These are phyloP conservation scores for Papiliotrema fonsecae DNA, from an alignment of 1,284 basidiomycete genomes.

Conservation along the genomic window DNA sequence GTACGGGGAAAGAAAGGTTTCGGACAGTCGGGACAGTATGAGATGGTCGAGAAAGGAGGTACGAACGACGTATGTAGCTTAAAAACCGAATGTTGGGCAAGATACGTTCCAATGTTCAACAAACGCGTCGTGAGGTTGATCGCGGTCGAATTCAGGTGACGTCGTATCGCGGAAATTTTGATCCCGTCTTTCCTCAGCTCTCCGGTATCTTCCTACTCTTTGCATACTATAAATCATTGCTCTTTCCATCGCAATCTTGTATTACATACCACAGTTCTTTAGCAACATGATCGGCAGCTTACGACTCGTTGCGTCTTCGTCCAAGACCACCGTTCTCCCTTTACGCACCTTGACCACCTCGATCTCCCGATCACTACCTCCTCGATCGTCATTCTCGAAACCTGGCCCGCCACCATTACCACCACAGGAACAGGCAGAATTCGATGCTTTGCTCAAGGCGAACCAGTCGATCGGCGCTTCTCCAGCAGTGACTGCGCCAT, in stretches of 20 bases:
- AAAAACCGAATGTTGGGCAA: background rate
- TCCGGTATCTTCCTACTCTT: background rate
- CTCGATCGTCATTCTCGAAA: slow-evolving; percentile 23
- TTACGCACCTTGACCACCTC: background rate
- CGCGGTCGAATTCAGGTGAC: no score
- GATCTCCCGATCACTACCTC: background rate
- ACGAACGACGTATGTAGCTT: background rate
- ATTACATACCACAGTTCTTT: background rate
- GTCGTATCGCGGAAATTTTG: background rate
- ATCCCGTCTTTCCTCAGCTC: background rate
- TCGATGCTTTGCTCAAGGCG: slow-evolving; percentile 43
- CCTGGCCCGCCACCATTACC: slow-evolving; percentile 46
- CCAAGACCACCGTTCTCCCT: background rate
- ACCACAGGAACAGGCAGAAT: slow-evolving; percentile 46
- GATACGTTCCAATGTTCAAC: background rate
- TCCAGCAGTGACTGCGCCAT: slow-evolving; percentile 17
- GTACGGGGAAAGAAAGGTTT: background rate
- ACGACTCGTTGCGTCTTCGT: background rate
- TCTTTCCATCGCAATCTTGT: background rate
- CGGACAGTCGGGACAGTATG: background rate
- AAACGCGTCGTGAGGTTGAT: background rate
- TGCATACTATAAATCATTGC: background rate
- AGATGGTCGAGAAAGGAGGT: background rate
- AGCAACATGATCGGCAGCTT: background rate
- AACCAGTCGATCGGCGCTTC: slow-evolving; percentile 32